These are phyloP conservation scores for Laguncularia racemosa DNA, from an alignment of 345 rosid species.

Conservation along the genomic window DNA sequence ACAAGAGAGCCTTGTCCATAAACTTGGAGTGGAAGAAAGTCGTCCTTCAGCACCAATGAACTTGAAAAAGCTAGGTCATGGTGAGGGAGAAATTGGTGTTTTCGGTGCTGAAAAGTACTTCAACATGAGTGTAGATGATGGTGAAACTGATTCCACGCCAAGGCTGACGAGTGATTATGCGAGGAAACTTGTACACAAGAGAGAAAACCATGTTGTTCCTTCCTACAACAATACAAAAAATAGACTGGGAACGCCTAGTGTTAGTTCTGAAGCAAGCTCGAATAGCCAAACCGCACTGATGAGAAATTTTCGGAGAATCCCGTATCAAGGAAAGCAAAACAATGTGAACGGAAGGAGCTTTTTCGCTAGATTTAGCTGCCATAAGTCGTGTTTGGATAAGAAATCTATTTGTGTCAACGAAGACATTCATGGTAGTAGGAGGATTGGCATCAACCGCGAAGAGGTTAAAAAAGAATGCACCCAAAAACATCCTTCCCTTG, in stretches of 20 bases:
- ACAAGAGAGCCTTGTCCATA: conserved; percentile 24
- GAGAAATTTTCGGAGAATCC: conserved; percentile 11
- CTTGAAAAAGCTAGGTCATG: conserved; percentile 14
- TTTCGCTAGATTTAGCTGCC: conserved; percentile 37
- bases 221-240: neutral
- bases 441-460: conserved; percentile 7
- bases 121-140: conserved; percentile 32
- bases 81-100: conserved; percentile 32
- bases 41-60: conserved; percentile 13
- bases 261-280: conserved; percentile 40
- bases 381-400: conserved; percentile 36
- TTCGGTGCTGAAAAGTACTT: conserved; percentile 56
- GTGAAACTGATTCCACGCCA: neutral
- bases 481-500: conserved; percentile 8
- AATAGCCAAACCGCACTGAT: conserved; percentile 36
- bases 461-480: conserved; percentile 10
- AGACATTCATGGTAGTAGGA: conserved; percentile 3
- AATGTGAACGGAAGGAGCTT: conserved; percentile 24
- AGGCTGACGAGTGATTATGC: neutral
- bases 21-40: conserved; percentile 21
- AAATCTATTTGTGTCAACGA: conserved; percentile 29
- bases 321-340: conserved; percentile 13
- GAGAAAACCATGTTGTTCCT: neutral
- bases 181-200: conserved; percentile 10
- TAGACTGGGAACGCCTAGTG: conserved; percentile 25